These are phyloP conservation scores for Fusarium sterilihyphosum DNA, from an alignment of 2,329 filamentous ascomycete genomes.

Conservation along the genomic window DNA sequence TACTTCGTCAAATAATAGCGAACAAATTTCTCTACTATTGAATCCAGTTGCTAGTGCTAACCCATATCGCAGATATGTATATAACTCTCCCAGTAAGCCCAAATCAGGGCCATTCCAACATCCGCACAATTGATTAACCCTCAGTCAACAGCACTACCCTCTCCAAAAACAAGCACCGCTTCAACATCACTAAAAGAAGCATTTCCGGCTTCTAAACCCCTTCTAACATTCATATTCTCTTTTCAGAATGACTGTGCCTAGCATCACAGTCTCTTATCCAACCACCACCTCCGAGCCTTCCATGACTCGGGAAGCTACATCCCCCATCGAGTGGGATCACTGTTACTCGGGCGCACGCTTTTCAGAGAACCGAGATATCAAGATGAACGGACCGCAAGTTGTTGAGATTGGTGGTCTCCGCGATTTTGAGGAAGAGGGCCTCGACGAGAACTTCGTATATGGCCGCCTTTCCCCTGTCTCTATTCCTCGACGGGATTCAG, in stretches of 20 bases:
- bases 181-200: not conserved
- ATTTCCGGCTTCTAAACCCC: not conserved
- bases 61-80: not conserved
- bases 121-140: not conserved
- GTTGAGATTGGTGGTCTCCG: accelerated
- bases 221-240: too few relatives aligned
- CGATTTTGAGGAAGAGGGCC: not conserved
- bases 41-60: not conserved
- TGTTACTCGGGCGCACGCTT: not conserved
- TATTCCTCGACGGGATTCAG: not conserved
- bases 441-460: not conserved
- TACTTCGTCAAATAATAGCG: not conserved
- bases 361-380: not conserved
- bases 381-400: not conserved
- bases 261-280: not conserved
- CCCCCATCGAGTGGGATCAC: not conserved
- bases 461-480: not conserved
- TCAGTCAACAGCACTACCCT: not conserved
- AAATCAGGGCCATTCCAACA: not conserved
- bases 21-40: not conserved
- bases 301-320: not conserved
- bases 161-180: not conserved
- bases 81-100: not conserved
- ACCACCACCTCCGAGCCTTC: not conserved
- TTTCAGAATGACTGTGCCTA: not conserved